phyloP scores from a whole-genome alignment of 306 rosid species.

The Cucurbita moschata region DNA sequence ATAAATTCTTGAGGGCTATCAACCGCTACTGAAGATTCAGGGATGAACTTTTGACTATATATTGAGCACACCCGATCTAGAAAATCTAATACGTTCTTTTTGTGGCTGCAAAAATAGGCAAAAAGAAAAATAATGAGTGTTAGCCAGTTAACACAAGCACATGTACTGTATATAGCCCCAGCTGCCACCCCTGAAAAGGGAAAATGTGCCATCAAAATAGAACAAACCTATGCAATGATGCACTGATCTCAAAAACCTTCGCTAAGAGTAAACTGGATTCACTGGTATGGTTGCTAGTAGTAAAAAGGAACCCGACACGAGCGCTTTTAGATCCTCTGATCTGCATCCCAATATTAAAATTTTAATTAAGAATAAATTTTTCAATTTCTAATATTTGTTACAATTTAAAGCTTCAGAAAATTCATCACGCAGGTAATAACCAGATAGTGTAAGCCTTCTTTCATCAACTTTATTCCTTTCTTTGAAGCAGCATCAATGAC shows the following conservation, averaged over 20 bases:
- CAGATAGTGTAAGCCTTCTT: constrained; percentile 71
- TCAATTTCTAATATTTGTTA: not conserved
- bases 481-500: constrained; percentile 51
- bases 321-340: constrained; percentile 53
- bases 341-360: constrained; percentile 31
- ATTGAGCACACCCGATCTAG: constrained; percentile 59
- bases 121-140: constrained; percentile 10
- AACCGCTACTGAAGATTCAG: constrained; percentile 26
- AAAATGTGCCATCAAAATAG: not conserved
- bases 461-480: constrained; percentile 67
- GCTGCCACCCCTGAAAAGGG: not conserved
- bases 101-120: constrained; percentile 47
- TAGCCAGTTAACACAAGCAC: not conserved
- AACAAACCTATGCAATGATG: constrained; percentile 66
- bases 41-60: constrained; percentile 45
- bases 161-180: not conserved
- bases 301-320: constrained; percentile 69
- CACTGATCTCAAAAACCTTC: constrained; percentile 55
- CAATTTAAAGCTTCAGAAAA: not conserved
- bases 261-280: constrained; percentile 39
- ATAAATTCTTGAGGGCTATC: constrained; percentile 37
- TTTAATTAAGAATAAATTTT: not conserved
- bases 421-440: constrained; percentile 20
- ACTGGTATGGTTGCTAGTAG: constrained; percentile 36
- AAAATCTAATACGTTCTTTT: constrained; percentile 48